phyloP scores from a whole-genome alignment of 1,139 yeast species.

The Tardiomyces blankii region DNA sequence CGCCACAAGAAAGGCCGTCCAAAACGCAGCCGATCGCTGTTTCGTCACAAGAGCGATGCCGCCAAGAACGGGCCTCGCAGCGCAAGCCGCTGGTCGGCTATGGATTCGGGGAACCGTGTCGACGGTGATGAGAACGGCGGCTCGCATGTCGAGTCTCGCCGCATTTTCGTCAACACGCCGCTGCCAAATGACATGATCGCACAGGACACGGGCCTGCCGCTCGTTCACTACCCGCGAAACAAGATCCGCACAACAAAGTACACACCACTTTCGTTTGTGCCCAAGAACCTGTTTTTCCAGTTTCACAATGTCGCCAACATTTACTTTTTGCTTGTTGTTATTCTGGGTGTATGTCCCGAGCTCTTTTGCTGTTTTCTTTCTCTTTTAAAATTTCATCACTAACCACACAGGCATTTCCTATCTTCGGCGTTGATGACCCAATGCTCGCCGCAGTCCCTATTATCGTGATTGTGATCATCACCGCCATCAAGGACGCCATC shows the following conservation, averaged over 20 bases:
- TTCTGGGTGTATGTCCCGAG: slow-evolving; percentile 44
- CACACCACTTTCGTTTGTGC: slow-evolving; percentile 80
- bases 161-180: slow-evolving; percentile 55
- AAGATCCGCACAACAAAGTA: slow-evolving; percentile 94
- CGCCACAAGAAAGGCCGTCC: slow-evolving; percentile 69
- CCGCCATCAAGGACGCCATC: slow-evolving; percentile 86
- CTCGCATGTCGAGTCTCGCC: slow-evolving; percentile 24
- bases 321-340: slow-evolving; percentile 71
- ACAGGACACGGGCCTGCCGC: slow-evolving; percentile 48
- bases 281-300: slow-evolving; percentile 70
- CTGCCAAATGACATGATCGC: slow-evolving; percentile 56
- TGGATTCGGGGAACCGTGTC: neutral
- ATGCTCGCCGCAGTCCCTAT: slow-evolving; percentile 89
- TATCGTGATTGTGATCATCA: slow-evolving; percentile 78
- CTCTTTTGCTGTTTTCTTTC: neutral
- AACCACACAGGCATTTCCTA: slow-evolving; percentile 38
- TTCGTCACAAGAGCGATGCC: neutral
- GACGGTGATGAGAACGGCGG: slow-evolving; percentile 1
- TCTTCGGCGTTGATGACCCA: slow-evolving; percentile 87
- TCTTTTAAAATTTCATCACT: slow-evolving; percentile 2
- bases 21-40: slow-evolving; percentile 3
- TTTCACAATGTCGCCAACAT: slow-evolving; percentile 84
- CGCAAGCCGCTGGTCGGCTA: neutral
- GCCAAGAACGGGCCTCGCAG: neutral
- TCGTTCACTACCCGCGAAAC: slow-evolving; percentile 57